Base-by-base conservation (phyloP, 2,329 filamentous ascomycete genomes). In the Nemania sp. region DNA sequence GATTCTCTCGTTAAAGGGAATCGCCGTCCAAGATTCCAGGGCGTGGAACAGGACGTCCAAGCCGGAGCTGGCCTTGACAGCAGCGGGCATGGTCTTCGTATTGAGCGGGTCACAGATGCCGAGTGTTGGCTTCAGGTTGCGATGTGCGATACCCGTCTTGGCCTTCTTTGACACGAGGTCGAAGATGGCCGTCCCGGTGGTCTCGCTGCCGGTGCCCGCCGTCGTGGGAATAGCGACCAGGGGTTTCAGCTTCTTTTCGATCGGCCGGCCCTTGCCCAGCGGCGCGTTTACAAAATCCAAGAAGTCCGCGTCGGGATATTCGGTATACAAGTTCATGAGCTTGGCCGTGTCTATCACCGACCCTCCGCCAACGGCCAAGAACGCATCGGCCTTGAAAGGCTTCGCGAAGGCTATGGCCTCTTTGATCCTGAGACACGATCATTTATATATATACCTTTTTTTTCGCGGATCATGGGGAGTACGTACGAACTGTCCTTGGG, bases 301-400 rank as follows among this genome's bases (percentile, higher is more conserved):
- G 73, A 99, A 97, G 69, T 95, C 91, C 35, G 94, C 94, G 7
- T 97, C 90, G 0, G 93, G 93, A 73, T 92, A 97, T 64, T 87
- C 88, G 0, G 89, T 90, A 78, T 98, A 98, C 0, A 99, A 83
- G 73, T 99, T 99, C 93, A 99, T 98, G 58, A 99, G 83, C 78
- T 99, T 99, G 56, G 95, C 94, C 0, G 95, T 99, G 77, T 99
- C 95, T 68, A 99, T 99, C 67, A 98, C 95, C 40, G 92, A 96
- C 39, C 95, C 95, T 68, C 92, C 84, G 29, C 90, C 95, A 15
- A 99, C 95, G 20, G 95, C 95, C 15, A 99, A 83, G 74, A 96
- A 97, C 2, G 91, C 92, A 76, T 98, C 95, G 0, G 92, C 90
- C 29, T 83, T 77, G 73, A 92, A 91, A 0, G 89, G 87, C 68